Conservation (phyloP, 805 yeast genomes). For the Priceomyces medius region DNA sequence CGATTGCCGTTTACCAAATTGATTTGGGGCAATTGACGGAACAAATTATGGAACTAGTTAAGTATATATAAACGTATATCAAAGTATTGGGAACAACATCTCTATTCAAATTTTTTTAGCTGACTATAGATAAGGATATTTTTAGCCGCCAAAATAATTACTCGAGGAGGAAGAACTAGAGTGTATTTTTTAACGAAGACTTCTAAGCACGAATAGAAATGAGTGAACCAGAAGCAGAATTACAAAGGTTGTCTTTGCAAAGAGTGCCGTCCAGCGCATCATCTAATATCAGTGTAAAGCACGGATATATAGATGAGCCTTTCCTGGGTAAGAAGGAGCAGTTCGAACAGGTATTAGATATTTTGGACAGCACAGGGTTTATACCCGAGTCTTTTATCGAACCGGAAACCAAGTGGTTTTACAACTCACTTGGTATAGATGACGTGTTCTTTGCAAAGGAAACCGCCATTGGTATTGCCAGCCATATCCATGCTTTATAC, state of each 20-base stretch:
- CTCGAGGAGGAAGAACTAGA: not conserved
- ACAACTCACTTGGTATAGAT: constrained; percentile 82
- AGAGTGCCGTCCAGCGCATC: constrained; percentile 28
- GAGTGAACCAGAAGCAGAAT: constrained; percentile 15
- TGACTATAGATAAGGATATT: not conserved
- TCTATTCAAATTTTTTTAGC: too few relatives aligned
- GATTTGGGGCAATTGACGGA: not conserved
- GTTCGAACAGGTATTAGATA: constrained; percentile 76
- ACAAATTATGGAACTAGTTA: not conserved
- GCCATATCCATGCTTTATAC: constrained; percentile 83
- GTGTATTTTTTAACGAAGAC: not conserved
- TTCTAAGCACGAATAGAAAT: not conserved
- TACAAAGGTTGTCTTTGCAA: constrained; percentile 23
- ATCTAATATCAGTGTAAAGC: constrained; percentile 31
- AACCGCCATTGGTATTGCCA: constrained; percentile 72
- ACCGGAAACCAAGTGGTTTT: constrained; percentile 86
- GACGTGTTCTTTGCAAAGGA: constrained; percentile 90
- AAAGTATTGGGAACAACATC: not conserved
- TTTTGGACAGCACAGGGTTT: constrained; percentile 78
- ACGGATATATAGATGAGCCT: constrained; percentile 72
- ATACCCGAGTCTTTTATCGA: constrained; percentile 87
- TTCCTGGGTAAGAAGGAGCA: constrained; percentile 82
- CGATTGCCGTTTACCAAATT: not conserved
- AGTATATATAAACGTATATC: not conserved
- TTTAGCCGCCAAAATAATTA: not conserved